These are phyloP conservation scores for Silene noctiflora DNA, from an alignment of 179 eudicot genomes.

Conservation along the genomic window DNA sequence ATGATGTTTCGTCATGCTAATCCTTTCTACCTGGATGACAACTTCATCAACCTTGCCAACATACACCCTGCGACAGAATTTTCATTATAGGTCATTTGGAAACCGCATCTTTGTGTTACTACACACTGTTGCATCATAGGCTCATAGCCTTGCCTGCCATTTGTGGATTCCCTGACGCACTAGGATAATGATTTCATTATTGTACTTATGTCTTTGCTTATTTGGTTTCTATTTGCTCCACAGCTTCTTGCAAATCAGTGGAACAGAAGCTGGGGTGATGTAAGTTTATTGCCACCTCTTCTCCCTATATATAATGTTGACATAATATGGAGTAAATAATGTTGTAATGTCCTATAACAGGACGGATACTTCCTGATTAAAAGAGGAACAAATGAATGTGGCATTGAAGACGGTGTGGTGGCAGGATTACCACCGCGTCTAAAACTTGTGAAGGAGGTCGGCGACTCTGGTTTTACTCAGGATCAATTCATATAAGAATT, in stretches of 20 bases:
- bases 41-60: too few relatives aligned
- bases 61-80: too few relatives aligned
- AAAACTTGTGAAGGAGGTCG: slow-evolving; percentile 40
- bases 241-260: slow-evolving; percentile 94
- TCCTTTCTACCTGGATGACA: too few relatives aligned
- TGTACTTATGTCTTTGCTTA: slow-evolving; percentile 6
- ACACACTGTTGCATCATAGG: too few relatives aligned
- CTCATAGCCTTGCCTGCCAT: too few relatives aligned
- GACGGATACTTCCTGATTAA: slow-evolving; percentile 89
- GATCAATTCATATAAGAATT: slow-evolving; percentile 30
- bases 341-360: slow-evolving; percentile 32
- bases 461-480: slow-evolving; percentile 25
- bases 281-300: slow-evolving; percentile 33
- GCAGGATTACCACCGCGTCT: slow-evolving; percentile 72
- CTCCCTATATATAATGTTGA: background rate
- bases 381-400: slow-evolving; percentile 84
- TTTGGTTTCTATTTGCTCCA: slow-evolving; percentile 18
- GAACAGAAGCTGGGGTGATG: slow-evolving; percentile 96
- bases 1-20: too few relatives aligned
- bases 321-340: background rate
- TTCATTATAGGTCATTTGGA: too few relatives aligned
- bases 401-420: slow-evolving; percentile 62
- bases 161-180: background rate
- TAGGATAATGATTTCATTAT: slow-evolving; percentile 15
- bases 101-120: too few relatives aligned